Evolutionary conservation across 208 protist species (phyloP).

Genomic region (Crithidia mellificae): DNA sequence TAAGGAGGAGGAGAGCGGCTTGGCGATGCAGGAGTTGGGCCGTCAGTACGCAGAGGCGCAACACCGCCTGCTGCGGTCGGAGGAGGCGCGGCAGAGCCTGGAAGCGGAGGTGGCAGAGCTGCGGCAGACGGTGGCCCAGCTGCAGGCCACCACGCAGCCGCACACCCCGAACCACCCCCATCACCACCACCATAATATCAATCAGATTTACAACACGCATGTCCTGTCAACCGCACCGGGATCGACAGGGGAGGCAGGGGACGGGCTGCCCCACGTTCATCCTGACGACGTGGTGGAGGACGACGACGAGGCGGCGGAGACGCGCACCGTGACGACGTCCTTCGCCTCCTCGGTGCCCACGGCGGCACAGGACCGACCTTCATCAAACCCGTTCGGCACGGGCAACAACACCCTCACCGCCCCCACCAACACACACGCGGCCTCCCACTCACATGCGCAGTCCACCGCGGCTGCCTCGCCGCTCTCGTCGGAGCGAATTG

Average conservation of each 20-base stretch:
- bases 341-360: constrained; percentile 28
- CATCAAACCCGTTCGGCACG: neutral
- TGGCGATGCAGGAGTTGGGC: constrained; percentile 42
- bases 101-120: constrained; percentile 44
- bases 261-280: neutral
- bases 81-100: constrained; percentile 36
- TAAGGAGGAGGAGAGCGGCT: constrained; percentile 29
- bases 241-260: too few relatives aligned
- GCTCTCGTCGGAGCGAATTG: neutral
- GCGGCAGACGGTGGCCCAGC: constrained; percentile 14
- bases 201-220: too few relatives aligned
- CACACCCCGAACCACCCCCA: neutral
- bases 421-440: too few relatives aligned
- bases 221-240: too few relatives aligned
- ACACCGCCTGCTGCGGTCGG: constrained; percentile 37
- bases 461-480: too few relatives aligned
- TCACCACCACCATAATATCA: neutral
- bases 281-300: constrained; percentile 2
- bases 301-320: constrained; percentile 12
- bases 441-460: too few relatives aligned
- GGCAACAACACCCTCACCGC: neutral
- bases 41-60: constrained; percentile 50
- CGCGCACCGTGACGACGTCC: constrained; percentile 20
- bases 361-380: constrained; percentile 5
- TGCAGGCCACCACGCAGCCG: constrained; percentile 17